phyloP scores from a whole-genome alignment of 73 alveolate species.

The Paramecium octaurelia region DNA sequence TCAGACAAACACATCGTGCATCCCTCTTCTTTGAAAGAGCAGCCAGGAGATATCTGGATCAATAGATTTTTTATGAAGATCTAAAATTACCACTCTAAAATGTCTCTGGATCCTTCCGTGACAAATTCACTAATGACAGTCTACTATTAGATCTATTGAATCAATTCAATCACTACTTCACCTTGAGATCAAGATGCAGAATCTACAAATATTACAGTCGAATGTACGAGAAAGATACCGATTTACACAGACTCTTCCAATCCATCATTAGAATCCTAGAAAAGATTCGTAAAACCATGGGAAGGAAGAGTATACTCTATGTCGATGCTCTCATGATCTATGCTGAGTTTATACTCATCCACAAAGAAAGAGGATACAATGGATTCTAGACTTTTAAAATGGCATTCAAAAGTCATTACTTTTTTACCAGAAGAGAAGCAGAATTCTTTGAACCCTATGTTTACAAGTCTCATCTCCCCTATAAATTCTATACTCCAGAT shows the following conservation, averaged over 20 bases:
- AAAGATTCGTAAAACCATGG: constrained; percentile 2
- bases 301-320: constrained; percentile 29
- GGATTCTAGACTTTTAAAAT: not conserved
- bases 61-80: not conserved
- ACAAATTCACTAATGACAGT: not conserved
- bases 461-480: not conserved
- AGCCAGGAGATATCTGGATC: not conserved
- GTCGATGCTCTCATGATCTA: not conserved
- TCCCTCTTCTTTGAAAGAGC: not conserved
- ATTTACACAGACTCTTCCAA: not conserved
- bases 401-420: not conserved
- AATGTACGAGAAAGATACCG: not conserved
- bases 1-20: not conserved
- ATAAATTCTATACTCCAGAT: not conserved
- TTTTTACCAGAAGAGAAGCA: not conserved
- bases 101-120: not conserved
- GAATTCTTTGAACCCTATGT: constrained; percentile 1
- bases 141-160: not conserved
- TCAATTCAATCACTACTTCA: not conserved
- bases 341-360: not conserved
- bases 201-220: not conserved
- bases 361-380: not conserved
- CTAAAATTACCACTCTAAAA: not conserved
- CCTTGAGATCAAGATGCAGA: constrained; percentile 33
- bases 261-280: not conserved